Conservation (phyloP, 805 yeast species). For the Teunomyces panamensis region DNA sequence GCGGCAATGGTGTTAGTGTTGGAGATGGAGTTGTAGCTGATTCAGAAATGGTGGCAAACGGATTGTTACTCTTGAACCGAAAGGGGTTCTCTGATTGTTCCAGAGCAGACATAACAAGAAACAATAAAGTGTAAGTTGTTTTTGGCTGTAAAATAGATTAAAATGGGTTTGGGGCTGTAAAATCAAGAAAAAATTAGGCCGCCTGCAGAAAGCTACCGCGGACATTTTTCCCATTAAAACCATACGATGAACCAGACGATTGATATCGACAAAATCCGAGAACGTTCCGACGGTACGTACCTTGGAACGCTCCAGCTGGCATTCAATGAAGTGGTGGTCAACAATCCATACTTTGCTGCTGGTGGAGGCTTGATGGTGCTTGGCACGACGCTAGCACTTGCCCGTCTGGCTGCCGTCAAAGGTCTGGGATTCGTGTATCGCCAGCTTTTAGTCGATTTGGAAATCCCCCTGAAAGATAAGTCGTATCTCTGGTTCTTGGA, state of each 20-base stretch:
- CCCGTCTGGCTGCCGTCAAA: conserved; percentile 64
- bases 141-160: neutral
- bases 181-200: neutral
- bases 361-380: conserved; percentile 96
- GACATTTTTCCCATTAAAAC: too few species aligned
- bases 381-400: conserved; percentile 84
- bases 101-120: neutral
- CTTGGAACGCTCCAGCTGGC: conserved; percentile 35
- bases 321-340: conserved; percentile 52
- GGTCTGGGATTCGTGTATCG: conserved; percentile 70
- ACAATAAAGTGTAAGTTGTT: neutral
- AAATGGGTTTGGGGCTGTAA: neutral
- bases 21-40: neutral
- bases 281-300: conserved; percentile 37
- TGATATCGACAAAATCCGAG: conserved; percentile 35
- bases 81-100: neutral
- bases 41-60: neutral
- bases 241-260: conserved; percentile 11
- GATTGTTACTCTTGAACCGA: conserved; percentile 11
- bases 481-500: conserved; percentile 92
- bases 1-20: neutral
- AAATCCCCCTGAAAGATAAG: conserved; percentile 89
- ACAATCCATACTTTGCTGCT: conserved; percentile 96
- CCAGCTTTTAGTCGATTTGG: conserved; percentile 85
- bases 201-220: neutral